Conservation (phyloP, 1,284 basidiomycete genomes). For the Tilletia indica region DNA sequence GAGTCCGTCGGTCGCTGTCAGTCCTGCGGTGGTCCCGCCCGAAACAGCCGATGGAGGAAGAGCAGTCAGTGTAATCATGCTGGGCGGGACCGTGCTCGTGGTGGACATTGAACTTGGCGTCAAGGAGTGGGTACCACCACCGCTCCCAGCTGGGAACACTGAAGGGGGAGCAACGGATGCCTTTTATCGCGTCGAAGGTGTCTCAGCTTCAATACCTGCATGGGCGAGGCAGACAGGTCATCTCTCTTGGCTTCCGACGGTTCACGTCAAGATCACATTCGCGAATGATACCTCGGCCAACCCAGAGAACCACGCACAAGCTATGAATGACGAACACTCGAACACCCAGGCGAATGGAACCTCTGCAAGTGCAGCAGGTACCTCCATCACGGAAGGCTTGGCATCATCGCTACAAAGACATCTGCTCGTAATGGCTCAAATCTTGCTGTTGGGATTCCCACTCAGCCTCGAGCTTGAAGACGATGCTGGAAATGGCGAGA, state of each 20-base stretch:
- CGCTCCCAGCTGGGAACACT: not conserved
- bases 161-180: not conserved
- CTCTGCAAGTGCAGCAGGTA: not conserved
- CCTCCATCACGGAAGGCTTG: not conserved
- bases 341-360: not conserved
- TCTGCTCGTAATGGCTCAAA: not conserved
- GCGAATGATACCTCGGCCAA: constrained; percentile 1
- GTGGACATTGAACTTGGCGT: constrained; percentile 3
- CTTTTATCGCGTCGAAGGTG: not conserved
- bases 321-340: not conserved
- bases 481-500: not conserved
- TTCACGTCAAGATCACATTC: constrained; percentile 11
- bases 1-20: constrained; percentile 11
- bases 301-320: not conserved
- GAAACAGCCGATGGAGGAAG: constrained; percentile 8
- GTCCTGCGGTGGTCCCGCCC: constrained; percentile 2
- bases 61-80: constrained; percentile 9
- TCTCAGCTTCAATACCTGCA: not conserved
- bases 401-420: not conserved
- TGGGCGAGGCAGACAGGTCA: constrained; percentile 8
- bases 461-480: constrained; percentile 4
- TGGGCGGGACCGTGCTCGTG: constrained; percentile 1
- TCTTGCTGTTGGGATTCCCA: constrained; percentile 3
- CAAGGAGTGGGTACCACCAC: not conserved
- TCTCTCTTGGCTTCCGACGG: not conserved